These are phyloP conservation scores for Chaetomium sp. DNA, from an alignment of 2,329 filamentous ascomycete genomes.

Conservation along the genomic window DNA sequence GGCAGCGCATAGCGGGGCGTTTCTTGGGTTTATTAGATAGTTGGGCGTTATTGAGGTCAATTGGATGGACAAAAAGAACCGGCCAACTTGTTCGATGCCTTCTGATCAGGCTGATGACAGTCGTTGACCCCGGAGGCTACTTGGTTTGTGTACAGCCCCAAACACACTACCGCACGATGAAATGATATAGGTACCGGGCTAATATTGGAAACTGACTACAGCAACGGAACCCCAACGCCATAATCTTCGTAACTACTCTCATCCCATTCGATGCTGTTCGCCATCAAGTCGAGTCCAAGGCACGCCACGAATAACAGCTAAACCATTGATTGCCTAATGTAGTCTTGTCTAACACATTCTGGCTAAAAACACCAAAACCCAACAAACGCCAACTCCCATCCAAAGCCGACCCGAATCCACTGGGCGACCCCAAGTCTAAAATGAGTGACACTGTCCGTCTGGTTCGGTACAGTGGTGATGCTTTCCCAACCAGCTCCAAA, in stretches of 20 bases:
- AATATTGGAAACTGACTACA: neutral
- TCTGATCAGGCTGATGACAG: neutral
- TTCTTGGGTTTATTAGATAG: neutral
- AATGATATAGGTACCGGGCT: neutral
- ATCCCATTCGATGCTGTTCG: neutral
- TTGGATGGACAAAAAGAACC: neutral
- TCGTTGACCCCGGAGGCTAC: neutral
- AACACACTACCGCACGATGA: neutral
- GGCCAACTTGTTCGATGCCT: neutral
- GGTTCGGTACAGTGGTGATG: slow-evolving; percentile 10
- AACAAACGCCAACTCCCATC: slow-evolving; percentile 8
- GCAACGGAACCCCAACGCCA: too few species aligned
- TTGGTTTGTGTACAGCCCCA: neutral
- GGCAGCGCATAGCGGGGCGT: slow-evolving; percentile 21
- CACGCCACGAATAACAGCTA: neutral
- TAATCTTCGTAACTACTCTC: neutral
- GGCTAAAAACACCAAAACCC: neutral
- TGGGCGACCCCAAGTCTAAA: neutral
- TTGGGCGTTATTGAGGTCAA: neutral
- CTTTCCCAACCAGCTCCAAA: neutral
- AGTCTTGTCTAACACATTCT: neutral
- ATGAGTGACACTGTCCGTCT: slow-evolving; percentile 14
- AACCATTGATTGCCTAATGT: neutral
- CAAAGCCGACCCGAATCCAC: neutral
- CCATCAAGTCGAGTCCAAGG: neutral